Conservation (phyloP, 2,329 filamentous ascomycete species). For the Coniochaeta prunicola region DNA sequence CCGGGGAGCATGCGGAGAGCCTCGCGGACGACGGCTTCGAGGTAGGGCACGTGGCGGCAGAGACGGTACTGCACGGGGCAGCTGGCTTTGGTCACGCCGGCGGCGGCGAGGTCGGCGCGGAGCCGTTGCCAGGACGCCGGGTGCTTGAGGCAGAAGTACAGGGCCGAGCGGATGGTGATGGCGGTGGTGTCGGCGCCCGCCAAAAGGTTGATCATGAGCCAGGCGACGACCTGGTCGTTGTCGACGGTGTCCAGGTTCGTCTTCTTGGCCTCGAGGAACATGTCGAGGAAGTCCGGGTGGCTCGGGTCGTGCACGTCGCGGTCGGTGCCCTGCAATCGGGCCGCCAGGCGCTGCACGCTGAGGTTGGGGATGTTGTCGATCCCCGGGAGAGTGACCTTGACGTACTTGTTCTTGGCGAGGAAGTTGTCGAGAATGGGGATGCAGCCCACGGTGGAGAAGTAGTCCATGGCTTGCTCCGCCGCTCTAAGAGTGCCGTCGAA, state of each 20-base stretch:
- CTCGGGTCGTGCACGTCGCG: constrained; percentile 12
- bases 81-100: constrained; percentile 9
- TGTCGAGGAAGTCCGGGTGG: constrained; percentile 29
- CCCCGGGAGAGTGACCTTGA: constrained; percentile 23
- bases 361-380: constrained; percentile 21
- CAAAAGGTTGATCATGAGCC: constrained; percentile 24
- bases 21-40: constrained; percentile 30
- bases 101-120: constrained; percentile 26
- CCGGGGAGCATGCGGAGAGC: constrained; percentile 32
- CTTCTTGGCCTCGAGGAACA: constrained; percentile 31
- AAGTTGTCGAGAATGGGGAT: constrained; percentile 24
- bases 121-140: constrained; percentile 15
- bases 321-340: constrained; percentile 20
- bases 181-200: constrained; percentile 28
- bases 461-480: constrained; percentile 22
- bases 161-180: constrained; percentile 20
- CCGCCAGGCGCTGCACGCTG: constrained; percentile 18
- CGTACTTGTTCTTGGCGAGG: constrained; percentile 31
- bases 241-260: constrained; percentile 24
- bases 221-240: constrained; percentile 27
- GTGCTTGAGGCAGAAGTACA: constrained; percentile 28
- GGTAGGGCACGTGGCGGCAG: constrained; percentile 22
- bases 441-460: constrained; percentile 19
- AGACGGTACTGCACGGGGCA: constrained; percentile 11
- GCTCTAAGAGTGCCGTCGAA: constrained; percentile 25